Conservation (phyloP, 1,139 yeast species). For the Sugiyamaella xylanicola region DNA sequence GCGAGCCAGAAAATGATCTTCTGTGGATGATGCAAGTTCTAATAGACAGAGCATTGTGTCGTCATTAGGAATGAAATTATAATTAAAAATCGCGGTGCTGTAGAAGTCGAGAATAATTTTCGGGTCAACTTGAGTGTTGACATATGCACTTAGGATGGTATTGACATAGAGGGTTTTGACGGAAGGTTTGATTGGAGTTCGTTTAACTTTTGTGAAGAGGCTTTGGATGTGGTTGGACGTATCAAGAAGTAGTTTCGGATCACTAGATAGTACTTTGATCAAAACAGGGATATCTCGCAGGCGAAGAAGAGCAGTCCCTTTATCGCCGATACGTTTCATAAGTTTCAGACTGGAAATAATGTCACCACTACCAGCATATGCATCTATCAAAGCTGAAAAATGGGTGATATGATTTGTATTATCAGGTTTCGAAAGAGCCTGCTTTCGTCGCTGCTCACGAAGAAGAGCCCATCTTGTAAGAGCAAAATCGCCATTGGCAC, state of each 20-base stretch:
- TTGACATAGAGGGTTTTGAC: constrained; percentile 36
- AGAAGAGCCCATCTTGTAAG: constrained; percentile 40
- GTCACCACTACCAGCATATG: constrained; percentile 31
- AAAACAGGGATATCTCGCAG: constrained; percentile 13
- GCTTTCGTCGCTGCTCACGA: constrained; percentile 27
- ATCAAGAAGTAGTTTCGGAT: neutral
- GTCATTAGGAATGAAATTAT: constrained; percentile 31
- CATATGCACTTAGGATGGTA: constrained; percentile 28
- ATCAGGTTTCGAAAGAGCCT: constrained; percentile 19
- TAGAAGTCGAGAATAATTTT: constrained; percentile 27
- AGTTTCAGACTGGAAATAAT: constrained; percentile 25
- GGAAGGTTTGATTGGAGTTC: constrained; percentile 26
- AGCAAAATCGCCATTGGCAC: constrained; percentile 31
- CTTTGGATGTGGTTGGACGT: neutral
- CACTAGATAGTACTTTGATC: neutral
- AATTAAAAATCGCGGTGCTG: constrained; percentile 24
- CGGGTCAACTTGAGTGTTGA: constrained; percentile 9
- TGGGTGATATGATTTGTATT: constrained; percentile 22
- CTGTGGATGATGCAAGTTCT: constrained; percentile 21
- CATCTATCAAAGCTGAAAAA: constrained; percentile 35
- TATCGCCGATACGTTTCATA: constrained; percentile 31
- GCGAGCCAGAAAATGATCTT: constrained; percentile 26
- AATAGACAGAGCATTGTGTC: constrained; percentile 33
- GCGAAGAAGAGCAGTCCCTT: constrained; percentile 28
- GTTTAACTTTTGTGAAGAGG: constrained; percentile 7